These are phyloP conservation scores for Herpetomonas samuelpessoai DNA, from an alignment of 208 protist species.

Conservation along the genomic window DNA sequence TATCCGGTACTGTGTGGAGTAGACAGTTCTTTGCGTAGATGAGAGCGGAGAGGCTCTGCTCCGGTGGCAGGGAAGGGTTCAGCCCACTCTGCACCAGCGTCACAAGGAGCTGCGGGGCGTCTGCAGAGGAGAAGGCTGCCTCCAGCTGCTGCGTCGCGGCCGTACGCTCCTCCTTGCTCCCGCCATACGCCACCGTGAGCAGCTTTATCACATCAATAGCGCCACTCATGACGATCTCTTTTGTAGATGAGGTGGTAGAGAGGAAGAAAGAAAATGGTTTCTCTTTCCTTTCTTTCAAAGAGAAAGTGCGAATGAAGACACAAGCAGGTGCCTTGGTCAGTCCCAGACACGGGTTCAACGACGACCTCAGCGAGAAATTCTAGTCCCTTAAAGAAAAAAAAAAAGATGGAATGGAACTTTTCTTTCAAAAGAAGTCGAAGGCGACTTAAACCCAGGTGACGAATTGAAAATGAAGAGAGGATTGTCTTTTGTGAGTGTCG, in stretches of 20 bases:
- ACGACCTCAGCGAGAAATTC: too few relatives aligned
- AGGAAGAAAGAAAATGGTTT: neutral
- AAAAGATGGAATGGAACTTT: too few relatives aligned
- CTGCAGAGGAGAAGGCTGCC: slow-evolving; percentile 33
- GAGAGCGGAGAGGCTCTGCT: slow-evolving; percentile 76
- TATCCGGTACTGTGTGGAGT: slow-evolving; percentile 52
- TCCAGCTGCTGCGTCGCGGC: slow-evolving; percentile 62
- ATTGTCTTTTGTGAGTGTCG: too few relatives aligned
- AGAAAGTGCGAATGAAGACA: too few relatives aligned
- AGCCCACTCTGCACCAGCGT: slow-evolving; percentile 55
- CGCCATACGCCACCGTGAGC: slow-evolving; percentile 73
- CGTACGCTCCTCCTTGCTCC: slow-evolving; percentile 69
- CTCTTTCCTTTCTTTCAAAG: slow-evolving; percentile 3
- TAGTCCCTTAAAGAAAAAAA: too few relatives aligned
- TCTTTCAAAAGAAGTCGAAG: too few relatives aligned
- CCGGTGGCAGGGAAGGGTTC: slow-evolving; percentile 34
- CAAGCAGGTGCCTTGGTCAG: too few relatives aligned
- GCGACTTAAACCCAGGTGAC: too few relatives aligned
- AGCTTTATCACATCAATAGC: slow-evolving; percentile 58
- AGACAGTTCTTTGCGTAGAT: slow-evolving; percentile 86
- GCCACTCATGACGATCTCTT: slow-evolving; percentile 5
- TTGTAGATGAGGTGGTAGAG: neutral
- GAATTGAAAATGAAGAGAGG: too few relatives aligned
- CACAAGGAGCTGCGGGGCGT: slow-evolving; percentile 52
- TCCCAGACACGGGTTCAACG: too few relatives aligned